Base-by-base conservation (phyloP, 1,284 basidiomycete species). In the Microstroma glucosiphilum region DNA sequence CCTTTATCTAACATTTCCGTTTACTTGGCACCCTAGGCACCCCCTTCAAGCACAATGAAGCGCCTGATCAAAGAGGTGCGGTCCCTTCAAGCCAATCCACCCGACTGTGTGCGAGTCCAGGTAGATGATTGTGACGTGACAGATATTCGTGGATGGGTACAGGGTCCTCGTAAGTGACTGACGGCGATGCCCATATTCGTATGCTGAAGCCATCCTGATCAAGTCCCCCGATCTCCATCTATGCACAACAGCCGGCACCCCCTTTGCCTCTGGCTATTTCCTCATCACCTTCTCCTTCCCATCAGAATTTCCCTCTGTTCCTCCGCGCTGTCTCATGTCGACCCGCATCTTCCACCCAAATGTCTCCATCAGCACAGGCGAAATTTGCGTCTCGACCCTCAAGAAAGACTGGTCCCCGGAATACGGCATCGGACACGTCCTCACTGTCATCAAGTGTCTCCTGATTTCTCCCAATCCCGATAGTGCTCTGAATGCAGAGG, bases 381-480 rank as follows among this genome's bases (percentile, higher is more conserved):
- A 96, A 80, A 97, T 97, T 71, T 97, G 93, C 80, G 93, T 96
- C 11, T 93, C 93, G 81, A 96, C 92, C 4, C 82, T 97, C 30
- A 96, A 96, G 83, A 96, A 96, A 81, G 91, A 93, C 73, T 96
- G 93, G 93, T 88, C 91, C 79, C 85, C 89, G 19, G 85, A 87
- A n/a, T 72, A 66, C 53, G 61, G 49, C 9, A 64, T 73, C 61
- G 64, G 58, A 17, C 67, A 63, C 61, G 66, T 72, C 26, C 68
- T 69, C 12, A 68, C 66, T 46, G 70, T 69, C 19, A 61, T 66
- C 25, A 70, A 68, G 58, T 96, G 93, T 76, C 85, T 97, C 40
- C 85, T 97, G 66, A 96, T 97, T 71, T 91, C 91, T 74, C 93
- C 93, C 13, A 96, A 96, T 78, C 90, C 93, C 19, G 93, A 96